These are phyloP conservation scores for Diospyros kaki DNA, from an alignment of 148 eudicot species.

Conservation along the genomic window DNA sequence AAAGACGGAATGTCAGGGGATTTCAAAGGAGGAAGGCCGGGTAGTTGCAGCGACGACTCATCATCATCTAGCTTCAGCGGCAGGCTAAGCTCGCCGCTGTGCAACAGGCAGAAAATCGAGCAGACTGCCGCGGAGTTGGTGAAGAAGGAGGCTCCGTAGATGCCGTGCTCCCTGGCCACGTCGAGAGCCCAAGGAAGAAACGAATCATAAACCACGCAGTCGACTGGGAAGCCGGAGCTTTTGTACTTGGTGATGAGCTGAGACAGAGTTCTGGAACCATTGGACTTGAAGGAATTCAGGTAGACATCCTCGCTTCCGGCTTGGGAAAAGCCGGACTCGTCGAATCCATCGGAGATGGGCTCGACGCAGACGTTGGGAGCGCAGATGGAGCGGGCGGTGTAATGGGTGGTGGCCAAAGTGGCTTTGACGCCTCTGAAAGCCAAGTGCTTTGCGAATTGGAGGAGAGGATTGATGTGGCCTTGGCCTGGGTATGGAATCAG, in stretches of 20 bases:
- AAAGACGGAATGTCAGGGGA: conserved; percentile 37
- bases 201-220: conserved; percentile 15
- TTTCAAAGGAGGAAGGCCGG: conserved; percentile 37
- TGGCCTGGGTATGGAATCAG: no score
- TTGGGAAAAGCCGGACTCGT: no score
- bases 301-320: no score
- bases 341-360: no score
- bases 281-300: conserved; percentile 21
- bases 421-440: no score
- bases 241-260: conserved; percentile 28
- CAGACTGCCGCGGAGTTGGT: conserved; percentile 39
- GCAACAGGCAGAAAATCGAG: conserved; percentile 36
- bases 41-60: conserved; percentile 26
- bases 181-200: conserved; percentile 43
- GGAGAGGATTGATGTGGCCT: no score
- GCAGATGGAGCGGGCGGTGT: no score
- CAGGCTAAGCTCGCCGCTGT: conserved; percentile 22
- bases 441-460: no score
- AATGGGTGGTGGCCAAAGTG: no score
- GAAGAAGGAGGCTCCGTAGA: no score
- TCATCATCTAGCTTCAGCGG: conserved; percentile 11
- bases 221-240: conserved; percentile 26
- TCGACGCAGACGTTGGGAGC: no score
- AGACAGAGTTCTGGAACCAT: conserved; percentile 20
- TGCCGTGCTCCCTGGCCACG: no score